phyloP scores from a whole-genome alignment of 2,329 filamentous ascomycete species.

The Neonectria magnoliae region DNA sequence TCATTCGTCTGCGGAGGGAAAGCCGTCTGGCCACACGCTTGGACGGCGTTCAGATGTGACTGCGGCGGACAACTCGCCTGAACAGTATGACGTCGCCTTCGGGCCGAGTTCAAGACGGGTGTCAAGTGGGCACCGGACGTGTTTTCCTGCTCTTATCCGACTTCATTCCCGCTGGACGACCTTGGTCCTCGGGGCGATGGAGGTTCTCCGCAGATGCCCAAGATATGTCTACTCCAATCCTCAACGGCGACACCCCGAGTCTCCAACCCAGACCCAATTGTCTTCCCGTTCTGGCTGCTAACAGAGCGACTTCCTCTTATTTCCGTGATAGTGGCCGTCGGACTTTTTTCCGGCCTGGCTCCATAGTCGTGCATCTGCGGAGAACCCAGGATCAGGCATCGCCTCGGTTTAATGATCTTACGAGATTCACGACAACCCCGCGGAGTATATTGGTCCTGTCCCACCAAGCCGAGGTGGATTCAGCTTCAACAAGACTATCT shows the following conservation, averaged over 20 bases:
- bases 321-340: slow-evolving; percentile 14
- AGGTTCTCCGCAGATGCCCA: slow-evolving; percentile 7
- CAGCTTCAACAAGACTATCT: slow-evolving; percentile 1
- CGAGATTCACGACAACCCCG: slow-evolving; percentile 23
- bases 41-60: neutral
- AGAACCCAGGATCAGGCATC: slow-evolving; percentile 14
- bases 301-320: neutral
- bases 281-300: neutral
- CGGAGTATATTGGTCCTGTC: slow-evolving; percentile 26
- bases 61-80: slow-evolving; percentile 2
- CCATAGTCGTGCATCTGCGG: slow-evolving; percentile 30
- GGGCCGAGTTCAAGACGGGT: neutral
- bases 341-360: slow-evolving; percentile 31
- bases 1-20: slow-evolving; percentile 26
- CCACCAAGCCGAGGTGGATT: slow-evolving; percentile 16
- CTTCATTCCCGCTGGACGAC: neutral
- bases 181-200: neutral
- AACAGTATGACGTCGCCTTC: slow-evolving; percentile 5
- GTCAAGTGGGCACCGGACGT: slow-evolving; percentile 7
- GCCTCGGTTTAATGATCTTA: neutral
- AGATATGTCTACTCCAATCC: slow-evolving; percentile 8
- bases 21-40: slow-evolving; percentile 14
- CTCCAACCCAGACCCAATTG: neutral
- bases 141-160: neutral
- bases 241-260: neutral